phyloP scores from a whole-genome alignment of 345 rosid genomes.

The Eucalyptus sideroxylon region DNA sequence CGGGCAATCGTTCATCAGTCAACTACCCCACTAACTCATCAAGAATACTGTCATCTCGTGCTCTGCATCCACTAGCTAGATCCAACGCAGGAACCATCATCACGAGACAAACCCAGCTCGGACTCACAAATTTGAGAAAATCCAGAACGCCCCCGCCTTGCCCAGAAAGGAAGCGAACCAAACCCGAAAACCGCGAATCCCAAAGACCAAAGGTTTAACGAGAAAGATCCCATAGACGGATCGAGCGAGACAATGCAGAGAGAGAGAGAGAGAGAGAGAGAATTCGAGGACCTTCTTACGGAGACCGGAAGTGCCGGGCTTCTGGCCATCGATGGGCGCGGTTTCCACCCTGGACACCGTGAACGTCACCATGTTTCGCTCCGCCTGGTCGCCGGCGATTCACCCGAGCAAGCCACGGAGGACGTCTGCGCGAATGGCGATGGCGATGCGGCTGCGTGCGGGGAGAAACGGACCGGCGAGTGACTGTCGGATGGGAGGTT shows the following conservation, averaged over 20 bases:
- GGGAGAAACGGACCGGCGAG: not conserved
- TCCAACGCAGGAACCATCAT: not conserved
- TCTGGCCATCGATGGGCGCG: constrained; percentile 80
- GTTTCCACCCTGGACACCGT: constrained; percentile 47
- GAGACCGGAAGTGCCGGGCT: constrained; percentile 98
- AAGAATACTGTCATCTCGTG: not conserved
- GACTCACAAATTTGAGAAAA: not conserved
- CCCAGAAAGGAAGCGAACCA: not conserved
- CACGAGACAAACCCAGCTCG: not conserved
- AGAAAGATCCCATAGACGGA: not conserved
- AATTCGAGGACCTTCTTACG: constrained; percentile 75
- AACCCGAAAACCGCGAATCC: not conserved
- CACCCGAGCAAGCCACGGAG: not conserved
- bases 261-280: not conserved
- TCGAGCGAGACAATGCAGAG: not conserved
- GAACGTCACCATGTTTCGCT: constrained; percentile 42
- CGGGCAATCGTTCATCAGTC: not conserved
- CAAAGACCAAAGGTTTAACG: not conserved
- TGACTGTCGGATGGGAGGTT: not conserved
- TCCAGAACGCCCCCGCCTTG: not conserved
- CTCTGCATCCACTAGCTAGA: not conserved
- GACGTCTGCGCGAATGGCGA: not conserved
- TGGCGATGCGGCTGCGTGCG: not conserved
- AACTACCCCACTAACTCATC: not conserved
- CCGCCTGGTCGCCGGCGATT: not conserved